Conservation (phyloP, 2,329 filamentous ascomycete genomes). For the Ophiostoma montium region DNA sequence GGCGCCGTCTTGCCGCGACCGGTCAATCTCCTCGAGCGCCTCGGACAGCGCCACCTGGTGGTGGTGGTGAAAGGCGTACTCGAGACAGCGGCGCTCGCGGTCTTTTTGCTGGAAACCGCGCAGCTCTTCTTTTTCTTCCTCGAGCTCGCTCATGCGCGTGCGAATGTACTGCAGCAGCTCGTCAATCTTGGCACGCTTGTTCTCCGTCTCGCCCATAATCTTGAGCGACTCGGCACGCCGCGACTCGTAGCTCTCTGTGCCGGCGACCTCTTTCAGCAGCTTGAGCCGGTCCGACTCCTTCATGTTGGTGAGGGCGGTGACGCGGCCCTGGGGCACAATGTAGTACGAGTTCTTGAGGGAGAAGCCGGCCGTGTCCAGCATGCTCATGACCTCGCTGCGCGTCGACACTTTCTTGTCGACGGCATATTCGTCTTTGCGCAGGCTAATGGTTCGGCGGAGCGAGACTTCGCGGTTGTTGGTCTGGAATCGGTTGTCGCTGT, state of each 20-base stretch:
- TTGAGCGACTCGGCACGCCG: constrained; percentile 83
- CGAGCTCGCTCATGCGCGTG: constrained; percentile 73
- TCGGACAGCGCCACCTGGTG: constrained; percentile 70
- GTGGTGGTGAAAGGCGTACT: constrained; percentile 87
- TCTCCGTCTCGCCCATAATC: constrained; percentile 94
- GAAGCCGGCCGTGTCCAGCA: constrained; percentile 91
- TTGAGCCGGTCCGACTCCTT: constrained; percentile 85
- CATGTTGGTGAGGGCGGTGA: constrained; percentile 96
- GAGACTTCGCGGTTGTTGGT: constrained; percentile 85
- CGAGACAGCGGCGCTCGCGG: constrained; percentile 75
- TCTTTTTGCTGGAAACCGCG: constrained; percentile 92
- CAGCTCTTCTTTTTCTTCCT: constrained; percentile 94
- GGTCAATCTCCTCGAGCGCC: constrained; percentile 71
- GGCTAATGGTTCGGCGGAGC: constrained; percentile 81
- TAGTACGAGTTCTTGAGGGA: constrained; percentile 97
- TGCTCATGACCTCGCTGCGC: constrained; percentile 85
- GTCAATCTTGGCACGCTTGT: constrained; percentile 89
- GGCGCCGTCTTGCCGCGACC: constrained; percentile 64
- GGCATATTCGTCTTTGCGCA: constrained; percentile 98
- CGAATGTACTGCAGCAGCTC: constrained; percentile 85
- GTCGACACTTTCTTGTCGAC: constrained; percentile 86
- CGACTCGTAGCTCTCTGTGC: constrained; percentile 92
- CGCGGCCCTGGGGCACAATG: constrained; percentile 93
- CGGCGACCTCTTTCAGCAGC: constrained; percentile 92
- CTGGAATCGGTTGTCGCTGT: constrained; percentile 87